Conservation (phyloP, 345 rosid species). For the Raphanus raphanistrum region DNA sequence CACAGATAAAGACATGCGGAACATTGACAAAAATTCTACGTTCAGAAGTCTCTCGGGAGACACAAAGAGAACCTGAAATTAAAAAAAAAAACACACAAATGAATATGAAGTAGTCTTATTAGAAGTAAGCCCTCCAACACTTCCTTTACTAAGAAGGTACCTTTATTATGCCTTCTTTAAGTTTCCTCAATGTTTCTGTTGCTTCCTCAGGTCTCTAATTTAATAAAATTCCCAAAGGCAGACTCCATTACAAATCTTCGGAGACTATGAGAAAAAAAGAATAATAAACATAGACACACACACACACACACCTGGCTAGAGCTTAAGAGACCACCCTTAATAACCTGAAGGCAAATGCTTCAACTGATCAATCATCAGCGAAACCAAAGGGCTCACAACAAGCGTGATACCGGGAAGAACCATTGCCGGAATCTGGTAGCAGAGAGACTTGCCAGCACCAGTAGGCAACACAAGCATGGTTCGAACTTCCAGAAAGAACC, state of each 20-base stretch:
- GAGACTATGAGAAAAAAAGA: background rate
- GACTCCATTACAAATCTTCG: slow-evolving; percentile 7
- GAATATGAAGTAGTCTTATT: slow-evolving; percentile 8
- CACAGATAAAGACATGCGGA: slow-evolving; percentile 46
- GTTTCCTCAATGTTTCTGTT: slow-evolving; percentile 61
- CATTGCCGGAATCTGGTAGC: slow-evolving; percentile 93
- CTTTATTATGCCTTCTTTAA: slow-evolving; percentile 72
- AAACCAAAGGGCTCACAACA: slow-evolving; percentile 53
- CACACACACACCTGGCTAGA: slow-evolving; percentile 63
- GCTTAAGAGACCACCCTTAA: slow-evolving; percentile 72
- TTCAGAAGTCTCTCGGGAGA: slow-evolving; percentile 92
- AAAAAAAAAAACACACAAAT: slow-evolving; percentile 5
- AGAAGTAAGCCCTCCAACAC: background rate
- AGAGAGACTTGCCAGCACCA: slow-evolving; percentile 89
- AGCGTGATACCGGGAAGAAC: slow-evolving; percentile 73
- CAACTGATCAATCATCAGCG: slow-evolving; percentile 94
- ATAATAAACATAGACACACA: background rate
- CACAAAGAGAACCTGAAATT: slow-evolving; percentile 83
- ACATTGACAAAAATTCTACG: slow-evolving; percentile 66
- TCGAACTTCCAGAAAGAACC: slow-evolving; percentile 61
- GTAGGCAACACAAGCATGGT: slow-evolving; percentile 89
- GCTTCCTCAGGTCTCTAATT: slow-evolving; percentile 74
- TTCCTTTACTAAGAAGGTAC: slow-evolving; percentile 29
- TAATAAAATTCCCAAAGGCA: slow-evolving; percentile 1
- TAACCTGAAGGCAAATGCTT: slow-evolving; percentile 68